Evolutionary conservation across 2,329 filamentous ascomycete species (phyloP).

Genomic region (Cercospora sp.): DNA sequence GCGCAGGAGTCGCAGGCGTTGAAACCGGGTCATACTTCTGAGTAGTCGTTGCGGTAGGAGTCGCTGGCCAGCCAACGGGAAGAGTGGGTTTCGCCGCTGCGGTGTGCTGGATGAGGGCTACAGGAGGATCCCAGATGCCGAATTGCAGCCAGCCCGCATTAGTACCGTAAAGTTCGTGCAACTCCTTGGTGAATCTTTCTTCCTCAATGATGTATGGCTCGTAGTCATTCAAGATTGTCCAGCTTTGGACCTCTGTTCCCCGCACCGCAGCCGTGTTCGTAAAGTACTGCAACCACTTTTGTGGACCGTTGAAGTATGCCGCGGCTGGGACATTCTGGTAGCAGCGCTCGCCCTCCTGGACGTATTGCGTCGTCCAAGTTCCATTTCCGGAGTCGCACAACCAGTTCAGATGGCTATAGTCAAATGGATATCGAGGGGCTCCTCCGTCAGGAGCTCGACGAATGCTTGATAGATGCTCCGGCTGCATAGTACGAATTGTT

Average conservation of each 20-base stretch:
- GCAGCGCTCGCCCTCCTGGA: constrained; percentile 22
- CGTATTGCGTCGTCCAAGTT: constrained; percentile 20
- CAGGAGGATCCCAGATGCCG: constrained; percentile 25
- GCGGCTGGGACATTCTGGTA: constrained; percentile 31
- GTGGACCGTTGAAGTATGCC: constrained; percentile 26
- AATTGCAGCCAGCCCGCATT: not conserved
- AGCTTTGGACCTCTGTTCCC: not conserved
- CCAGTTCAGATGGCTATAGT: constrained; percentile 32
- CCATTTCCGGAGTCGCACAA: constrained; percentile 24
- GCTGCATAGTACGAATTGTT: constrained; percentile 27
- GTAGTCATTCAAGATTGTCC: constrained; percentile 29
- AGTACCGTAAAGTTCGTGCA: constrained; percentile 4
- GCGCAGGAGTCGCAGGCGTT: not conserved
- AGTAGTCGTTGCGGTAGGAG: not conserved
- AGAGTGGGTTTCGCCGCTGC: constrained; percentile 10
- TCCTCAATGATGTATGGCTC: constrained; percentile 26
- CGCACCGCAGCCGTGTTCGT: not conserved
- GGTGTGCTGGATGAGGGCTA: constrained; percentile 20
- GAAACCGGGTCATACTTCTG: not conserved
- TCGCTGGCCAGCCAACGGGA: constrained; percentile 61
- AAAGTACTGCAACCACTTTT: constrained; percentile 10
- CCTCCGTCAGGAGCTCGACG: constrained; percentile 23
- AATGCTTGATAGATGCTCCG: constrained; percentile 26
- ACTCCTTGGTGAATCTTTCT: constrained; percentile 8
- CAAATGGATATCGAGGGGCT: constrained; percentile 23